Percentiles rank a stretch among this genome's conserved stretches.
phyloP scores from a whole-genome alignment of 352 stramenopile species.

The Phytopythium litorale region DNA sequence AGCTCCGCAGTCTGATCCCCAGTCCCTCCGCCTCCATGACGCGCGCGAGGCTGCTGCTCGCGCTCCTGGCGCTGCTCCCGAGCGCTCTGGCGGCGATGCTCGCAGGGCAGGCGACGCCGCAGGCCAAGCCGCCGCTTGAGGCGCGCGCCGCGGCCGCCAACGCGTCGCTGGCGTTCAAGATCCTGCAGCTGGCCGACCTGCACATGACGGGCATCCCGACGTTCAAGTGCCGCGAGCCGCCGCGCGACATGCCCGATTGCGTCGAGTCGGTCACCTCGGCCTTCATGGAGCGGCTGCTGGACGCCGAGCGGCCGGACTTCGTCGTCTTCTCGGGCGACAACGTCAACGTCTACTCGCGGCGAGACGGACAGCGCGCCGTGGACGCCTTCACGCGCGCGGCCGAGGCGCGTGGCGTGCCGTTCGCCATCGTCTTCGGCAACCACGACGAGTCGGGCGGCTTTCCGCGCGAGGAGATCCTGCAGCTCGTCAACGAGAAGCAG shows the following conservation, averaged over 20 bases:
- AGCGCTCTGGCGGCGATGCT: neutral
- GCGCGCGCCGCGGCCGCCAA: conserved; percentile 1
- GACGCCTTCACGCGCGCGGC: conserved; percentile 29
- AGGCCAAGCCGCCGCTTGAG: conserved; percentile 1
- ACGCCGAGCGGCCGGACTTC: conserved; percentile 59
- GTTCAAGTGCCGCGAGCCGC: conserved; percentile 24
- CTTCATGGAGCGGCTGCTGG: conserved; percentile 53
- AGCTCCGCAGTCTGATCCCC: no score
- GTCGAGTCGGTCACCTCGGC: conserved; percentile 40
- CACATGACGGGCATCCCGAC: conserved; percentile 45
- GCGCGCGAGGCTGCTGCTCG: neutral
- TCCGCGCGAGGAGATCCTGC: conserved; percentile 33
- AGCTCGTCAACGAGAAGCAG: conserved; percentile 25
- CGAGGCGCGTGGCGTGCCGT: conserved; percentile 44
- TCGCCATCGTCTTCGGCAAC: conserved; percentile 58
- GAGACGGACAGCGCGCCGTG: conserved; percentile 30
- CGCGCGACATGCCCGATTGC: conserved; percentile 31
- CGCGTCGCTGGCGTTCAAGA: conserved; percentile 41
- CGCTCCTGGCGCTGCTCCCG: neutral
- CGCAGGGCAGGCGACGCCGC: neutral
- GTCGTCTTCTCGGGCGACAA: conserved; percentile 69
- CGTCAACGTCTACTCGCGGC: conserved; percentile 24
- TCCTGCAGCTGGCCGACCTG: conserved; percentile 69
- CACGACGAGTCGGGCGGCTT: conserved; percentile 55
- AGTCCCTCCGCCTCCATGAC: neutral